Evolutionary conservation across 805 yeast genomes (phyloP), one percentile per base, ranked within the genome.

Genomic region (Teunomyces aglyptinius): DNA sequence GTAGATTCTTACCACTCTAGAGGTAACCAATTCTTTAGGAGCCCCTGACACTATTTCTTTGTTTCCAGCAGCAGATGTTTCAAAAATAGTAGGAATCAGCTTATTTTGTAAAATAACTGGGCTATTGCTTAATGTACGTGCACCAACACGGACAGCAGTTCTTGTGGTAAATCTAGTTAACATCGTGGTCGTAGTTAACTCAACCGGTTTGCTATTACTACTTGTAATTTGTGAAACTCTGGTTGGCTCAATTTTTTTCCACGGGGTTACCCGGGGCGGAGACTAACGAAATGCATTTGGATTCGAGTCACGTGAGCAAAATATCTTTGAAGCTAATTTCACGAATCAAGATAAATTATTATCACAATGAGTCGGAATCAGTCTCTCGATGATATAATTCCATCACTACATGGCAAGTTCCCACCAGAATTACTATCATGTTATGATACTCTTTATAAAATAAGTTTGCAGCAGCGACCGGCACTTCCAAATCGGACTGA

Each of bases 11-110:
- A 85, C 95, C 19, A 82, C 76, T 66, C 96, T 78, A 46, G 76
- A 71, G 16, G 81, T 70, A 24, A 74, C 60, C 42, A 86, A 68
- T 46, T 82, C 92, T 38, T 60, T 61, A 44, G 96, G 96, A 8
- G 96, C 95, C 11, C 96, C 96, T 48, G 86, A 80, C 46, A 84
- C 70, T 29, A 81, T 51, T 64, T 86, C 90, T 57, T 81, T 81
- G 75, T 73, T 29, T 46, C 38, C 22, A 46, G 54, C 24, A 53
- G 40, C 35, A 52, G 60, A 19, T 57, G 58, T 29, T 16, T 41
- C 44, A 35, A 58, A 56, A 31, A 65, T 49, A 28, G 61, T 61
- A 8, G 70, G 59, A 22, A 22, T 22, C 16, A 57, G 55, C 27
- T 52, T 49, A 27, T 48, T 51, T 47, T 67, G 68, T 32, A 50